Evolutionary conservation across 176 grass and related monocot genomes (phyloP), one percentile per base, ranked within the genome.

Genomic region (Oryza nivara): DNA sequence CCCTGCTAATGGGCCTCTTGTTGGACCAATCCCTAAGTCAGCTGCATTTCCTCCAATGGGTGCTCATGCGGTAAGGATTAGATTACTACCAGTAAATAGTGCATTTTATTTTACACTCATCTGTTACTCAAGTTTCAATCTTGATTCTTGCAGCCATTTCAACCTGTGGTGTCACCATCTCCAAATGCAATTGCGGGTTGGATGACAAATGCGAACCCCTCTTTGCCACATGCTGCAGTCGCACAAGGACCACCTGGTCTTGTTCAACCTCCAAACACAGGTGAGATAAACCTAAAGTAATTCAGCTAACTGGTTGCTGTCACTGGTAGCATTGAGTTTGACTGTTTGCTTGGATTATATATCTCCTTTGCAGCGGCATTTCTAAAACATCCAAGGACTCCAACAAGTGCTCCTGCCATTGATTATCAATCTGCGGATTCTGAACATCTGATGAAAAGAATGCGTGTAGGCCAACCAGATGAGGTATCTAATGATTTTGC

Each of bases 341-440:
- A 76, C 49, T 80, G 68, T 73, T 74, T 64, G 34, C 79, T 78
- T 83, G 65, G 47, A 68, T 58, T 67, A 44, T 56, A 26, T 52
- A 49, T 89, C 19, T 85, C 66, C 66, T 32, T 82, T 77, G 30
- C 86, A 99, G 97, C 97, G 86, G 88, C 93, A 35, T 99, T 96
- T 93, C 80, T 99, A 72, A 99, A 96, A 79, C 97, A 99, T 78
- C 89, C 93, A 77, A 94, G 97, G 80, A 92, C 91, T 43, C 96
- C 93, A 30, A 88, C 88, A 68, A 93, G 94, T 66, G 90, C 91
- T 74, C 86, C 97, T 69, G 97, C 83, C 49, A 92, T 96, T 82
- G 97, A 96, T 89, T 99, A 99, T 73, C 97, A 99, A 61, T 96
- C 86, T 84, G 97, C 92, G 81, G 97, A 99, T 89, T 99, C 97